Evolutionary conservation across 2,329 filamentous ascomycete species (phyloP), one percentile per base, ranked within the genome.

Genomic region (Phialophora verrucosa): DNA sequence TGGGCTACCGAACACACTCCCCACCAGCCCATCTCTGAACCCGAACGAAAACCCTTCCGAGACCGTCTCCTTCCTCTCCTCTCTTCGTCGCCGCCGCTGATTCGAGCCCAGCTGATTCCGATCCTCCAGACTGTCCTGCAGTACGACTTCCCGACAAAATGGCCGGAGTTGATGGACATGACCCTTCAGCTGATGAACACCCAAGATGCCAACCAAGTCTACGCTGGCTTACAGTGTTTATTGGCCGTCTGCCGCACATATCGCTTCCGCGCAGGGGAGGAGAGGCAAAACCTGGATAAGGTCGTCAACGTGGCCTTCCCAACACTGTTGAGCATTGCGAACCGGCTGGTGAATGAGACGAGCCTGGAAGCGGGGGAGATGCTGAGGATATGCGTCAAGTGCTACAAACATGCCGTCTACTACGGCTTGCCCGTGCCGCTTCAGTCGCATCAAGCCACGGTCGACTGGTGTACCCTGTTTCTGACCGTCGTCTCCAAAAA

Each of bases 361-460:
- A 97, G 92, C 76, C 84, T 96, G 73, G 95, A 99, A 80, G 95
- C 94, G 20, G 94, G 92, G 66, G 95, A 98, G 82, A 98, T 99
- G 91, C 84, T 99, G 73, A 91, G 96, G 76, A 90, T 96, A 65
- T 92, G 96, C 63, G 86, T 99, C 75, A 99, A 99, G 83, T 90
- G 93, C 44, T 99, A 96, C 82, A 99, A 99, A 82, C 94, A 99
- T 81, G 93, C 95, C 56, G 96, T 96, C 75, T 99, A 96, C 85
- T 91, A 97, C 74, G 95, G 98, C 75, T 87, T 99, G 62, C 90
- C 91, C 29, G 83, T 85, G 59, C 89, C 88, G 74, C 84, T 98
- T 64, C 90, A 91, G 76, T 88, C 91, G 71, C 91, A 93, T 74
- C 85, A 91, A 71, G 87, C 90, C 66, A 97, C 96, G 77, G 91